Evolutionary conservation across 1,139 yeast genomes (phyloP).

Genomic region (Pichia cactophila): DNA sequence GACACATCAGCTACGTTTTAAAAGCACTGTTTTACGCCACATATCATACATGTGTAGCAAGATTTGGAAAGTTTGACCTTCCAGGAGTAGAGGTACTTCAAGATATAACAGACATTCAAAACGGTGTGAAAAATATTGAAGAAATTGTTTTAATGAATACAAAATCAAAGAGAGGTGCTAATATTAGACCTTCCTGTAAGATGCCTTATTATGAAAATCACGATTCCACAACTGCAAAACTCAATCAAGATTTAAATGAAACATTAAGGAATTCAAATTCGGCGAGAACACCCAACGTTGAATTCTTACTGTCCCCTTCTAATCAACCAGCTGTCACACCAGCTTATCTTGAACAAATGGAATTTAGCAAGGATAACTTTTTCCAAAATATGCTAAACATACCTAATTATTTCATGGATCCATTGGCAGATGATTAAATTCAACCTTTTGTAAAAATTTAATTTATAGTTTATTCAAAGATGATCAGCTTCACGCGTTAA

Average conservation of each 20-base stretch:
- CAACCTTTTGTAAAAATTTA: neutral
- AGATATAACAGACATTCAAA: constrained; percentile 3
- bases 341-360: neutral
- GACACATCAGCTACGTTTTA: constrained; percentile 12
- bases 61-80: constrained; percentile 5
- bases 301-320: constrained; percentile 8
- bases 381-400: constrained; percentile 26
- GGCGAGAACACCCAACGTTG: constrained; percentile 7
- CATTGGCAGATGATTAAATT: neutral
- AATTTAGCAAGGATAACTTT: constrained; percentile 6
- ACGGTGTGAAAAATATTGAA: neutral
- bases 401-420: constrained; percentile 24
- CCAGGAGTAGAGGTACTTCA: constrained; percentile 7
- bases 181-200: neutral
- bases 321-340: neutral
- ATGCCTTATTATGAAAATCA: constrained; percentile 1
- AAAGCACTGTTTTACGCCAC: constrained; percentile 15
- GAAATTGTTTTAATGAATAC: neutral
- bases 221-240: neutral
- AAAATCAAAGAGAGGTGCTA: neutral
- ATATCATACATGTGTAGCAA: constrained; percentile 6
- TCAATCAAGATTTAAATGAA: neutral
- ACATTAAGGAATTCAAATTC: neutral
- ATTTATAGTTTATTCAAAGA: neutral
- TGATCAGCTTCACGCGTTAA: neutral